phyloP scores from a whole-genome alignment of 2,329 filamentous ascomycete species.

The Rhytidhysteron rufulum region DNA sequence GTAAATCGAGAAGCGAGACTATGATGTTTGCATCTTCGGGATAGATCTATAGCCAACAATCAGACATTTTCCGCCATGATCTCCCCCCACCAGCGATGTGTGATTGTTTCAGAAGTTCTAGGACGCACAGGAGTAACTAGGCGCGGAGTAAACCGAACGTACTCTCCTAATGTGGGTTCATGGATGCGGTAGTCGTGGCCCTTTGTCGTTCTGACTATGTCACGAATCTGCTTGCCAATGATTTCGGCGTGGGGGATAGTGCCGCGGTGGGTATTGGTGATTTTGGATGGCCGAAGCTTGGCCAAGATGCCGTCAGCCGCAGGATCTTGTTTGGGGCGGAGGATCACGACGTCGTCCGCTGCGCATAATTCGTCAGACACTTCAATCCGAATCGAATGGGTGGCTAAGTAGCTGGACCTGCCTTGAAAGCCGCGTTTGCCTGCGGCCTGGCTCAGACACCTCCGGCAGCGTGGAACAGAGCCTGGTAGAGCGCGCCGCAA shows the following conservation, averaged over 20 bases:
- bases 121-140: slow-evolving; percentile 68
- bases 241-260: slow-evolving; percentile 52
- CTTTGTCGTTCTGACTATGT: slow-evolving; percentile 55
- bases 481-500: too few relatives aligned
- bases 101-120: neutral
- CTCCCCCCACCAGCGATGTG: neutral
- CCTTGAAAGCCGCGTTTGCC: too few relatives aligned
- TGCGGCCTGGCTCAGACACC: too few relatives aligned
- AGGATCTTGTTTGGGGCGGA: slow-evolving; percentile 37
- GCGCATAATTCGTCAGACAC: too few relatives aligned
- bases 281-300: slow-evolving; percentile 32
- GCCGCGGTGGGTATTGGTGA: slow-evolving; percentile 45
- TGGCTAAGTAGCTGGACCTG: too few relatives aligned
- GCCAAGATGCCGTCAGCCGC: slow-evolving; percentile 36
- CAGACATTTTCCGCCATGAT: neutral
- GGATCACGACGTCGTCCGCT: slow-evolving; percentile 40
- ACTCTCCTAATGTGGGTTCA: slow-evolving; percentile 68
- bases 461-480: too few relatives aligned
- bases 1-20: slow-evolving; percentile 71
- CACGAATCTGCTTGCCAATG: slow-evolving; percentile 60
- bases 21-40: slow-evolving; percentile 72
- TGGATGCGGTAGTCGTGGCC: slow-evolving; percentile 54
- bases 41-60: slow-evolving; percentile 56
- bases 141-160: slow-evolving; percentile 63
- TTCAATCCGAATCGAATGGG: too few relatives aligned